These are phyloP conservation scores for Aspergillus cavernicola DNA, from an alignment of 495 filamentous ascomycete species.

Conservation along the genomic window DNA sequence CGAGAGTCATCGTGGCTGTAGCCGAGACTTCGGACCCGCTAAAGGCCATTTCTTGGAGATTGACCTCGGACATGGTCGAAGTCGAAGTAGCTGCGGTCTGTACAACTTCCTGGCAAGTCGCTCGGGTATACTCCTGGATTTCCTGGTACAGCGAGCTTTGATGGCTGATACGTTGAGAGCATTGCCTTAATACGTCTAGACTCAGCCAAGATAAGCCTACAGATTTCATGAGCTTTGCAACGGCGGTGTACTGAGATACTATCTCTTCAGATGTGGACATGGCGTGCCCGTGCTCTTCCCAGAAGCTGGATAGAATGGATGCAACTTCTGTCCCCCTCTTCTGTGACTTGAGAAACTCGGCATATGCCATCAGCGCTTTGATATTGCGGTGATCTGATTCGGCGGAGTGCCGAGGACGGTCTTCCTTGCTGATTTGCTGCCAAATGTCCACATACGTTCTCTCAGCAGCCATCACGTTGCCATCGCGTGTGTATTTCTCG, in stretches of 20 bases:
- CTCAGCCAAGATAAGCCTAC: constrained; percentile 30
- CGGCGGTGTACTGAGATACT: constrained; percentile 26
- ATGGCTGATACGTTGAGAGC: constrained; percentile 21
- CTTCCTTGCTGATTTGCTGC: constrained; percentile 32
- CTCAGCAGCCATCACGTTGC: constrained; percentile 26
- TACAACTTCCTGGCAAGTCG: constrained; percentile 23
- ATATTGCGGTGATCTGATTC: constrained; percentile 32
- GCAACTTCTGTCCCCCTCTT: constrained; percentile 30
- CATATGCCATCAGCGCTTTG: constrained; percentile 27
- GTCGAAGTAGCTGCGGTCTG: constrained; percentile 16
- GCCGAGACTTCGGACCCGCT: constrained; percentile 23
- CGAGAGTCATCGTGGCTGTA: constrained; percentile 23
- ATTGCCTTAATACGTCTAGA: constrained; percentile 33
- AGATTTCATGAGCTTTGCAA: constrained; percentile 34
- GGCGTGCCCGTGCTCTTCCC: constrained; percentile 30
- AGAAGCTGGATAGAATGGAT: constrained; percentile 33
- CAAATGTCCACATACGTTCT: constrained; percentile 33
- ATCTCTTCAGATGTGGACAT: constrained; percentile 23
- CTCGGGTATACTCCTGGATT: not conserved
- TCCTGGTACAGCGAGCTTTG: constrained; percentile 18
- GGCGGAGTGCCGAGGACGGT: constrained; percentile 25
- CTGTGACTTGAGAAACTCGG: constrained; percentile 30
- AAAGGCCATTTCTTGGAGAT: constrained; percentile 31
- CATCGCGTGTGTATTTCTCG: constrained; percentile 17
- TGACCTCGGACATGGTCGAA: constrained; percentile 26